Conservation (phyloP, 2,329 filamentous ascomycete genomes). For the Cladosporium sphaerospermum region DNA sequence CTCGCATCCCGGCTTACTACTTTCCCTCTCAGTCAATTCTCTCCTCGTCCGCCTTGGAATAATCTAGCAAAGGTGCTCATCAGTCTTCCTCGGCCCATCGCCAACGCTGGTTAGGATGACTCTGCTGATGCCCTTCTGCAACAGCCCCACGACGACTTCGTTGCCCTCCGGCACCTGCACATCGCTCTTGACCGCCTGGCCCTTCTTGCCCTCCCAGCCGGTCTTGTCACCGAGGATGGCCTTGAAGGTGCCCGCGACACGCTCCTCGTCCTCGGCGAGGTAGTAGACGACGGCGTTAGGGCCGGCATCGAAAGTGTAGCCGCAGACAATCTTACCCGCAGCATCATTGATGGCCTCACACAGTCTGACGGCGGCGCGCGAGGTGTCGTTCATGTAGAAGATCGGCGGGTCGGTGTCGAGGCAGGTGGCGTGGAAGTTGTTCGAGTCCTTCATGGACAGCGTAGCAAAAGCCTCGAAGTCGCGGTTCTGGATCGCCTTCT, state of each 20-base stretch:
- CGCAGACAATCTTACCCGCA: conserved; percentile 73
- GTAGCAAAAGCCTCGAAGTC: conserved; percentile 85
- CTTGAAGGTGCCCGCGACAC: conserved; percentile 74
- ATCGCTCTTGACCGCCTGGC: conserved; percentile 46
- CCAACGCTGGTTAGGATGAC: conserved; percentile 90
- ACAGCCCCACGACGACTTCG: conserved; percentile 47
- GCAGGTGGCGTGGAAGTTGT: conserved; percentile 93
- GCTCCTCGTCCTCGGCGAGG: conserved; percentile 66
- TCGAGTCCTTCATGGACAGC: conserved; percentile 93
- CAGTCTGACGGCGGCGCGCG: conserved; percentile 74
- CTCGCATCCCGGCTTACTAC: not conserved
- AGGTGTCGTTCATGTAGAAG: conserved; percentile 97
- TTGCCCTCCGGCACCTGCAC: conserved; percentile 53
- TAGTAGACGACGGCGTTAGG: conserved; percentile 98
- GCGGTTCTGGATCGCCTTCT: conserved; percentile 66
- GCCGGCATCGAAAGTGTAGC: conserved; percentile 96
- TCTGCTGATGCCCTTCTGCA: conserved; percentile 76
- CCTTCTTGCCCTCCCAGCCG: conserved; percentile 61
- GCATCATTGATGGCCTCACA: conserved; percentile 82
- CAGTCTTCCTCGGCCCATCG: conserved; percentile 75
- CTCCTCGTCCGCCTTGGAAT: not conserved
- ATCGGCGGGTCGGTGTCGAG: conserved; percentile 95
- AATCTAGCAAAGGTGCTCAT: conserved; percentile 44
- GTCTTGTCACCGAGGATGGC: conserved; percentile 55
- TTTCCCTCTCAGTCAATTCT: not conserved